These are phyloP conservation scores for Macroventuria anomochaeta DNA, from an alignment of 2,329 filamentous ascomycete species.

Conservation along the genomic window DNA sequence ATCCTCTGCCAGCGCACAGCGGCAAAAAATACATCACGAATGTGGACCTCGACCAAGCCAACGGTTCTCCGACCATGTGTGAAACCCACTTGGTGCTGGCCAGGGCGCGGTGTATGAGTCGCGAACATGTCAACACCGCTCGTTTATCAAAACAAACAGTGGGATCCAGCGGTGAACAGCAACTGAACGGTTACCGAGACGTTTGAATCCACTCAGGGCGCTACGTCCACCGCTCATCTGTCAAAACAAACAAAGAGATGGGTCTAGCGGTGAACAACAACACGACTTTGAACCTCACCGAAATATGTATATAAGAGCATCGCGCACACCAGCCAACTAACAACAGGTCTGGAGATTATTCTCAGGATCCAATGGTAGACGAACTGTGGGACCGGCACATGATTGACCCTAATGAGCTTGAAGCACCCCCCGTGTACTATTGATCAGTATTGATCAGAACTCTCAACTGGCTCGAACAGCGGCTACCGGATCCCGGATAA, in stretches of 20 bases:
- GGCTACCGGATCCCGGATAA: neutral
- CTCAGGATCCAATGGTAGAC: neutral
- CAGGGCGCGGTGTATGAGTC: slow-evolving; percentile 13
- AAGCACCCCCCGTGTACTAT: neutral
- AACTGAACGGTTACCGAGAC: slow-evolving; percentile 18
- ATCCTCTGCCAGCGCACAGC: slow-evolving; percentile 20
- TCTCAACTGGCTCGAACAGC: neutral
- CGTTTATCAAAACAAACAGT: slow-evolving; percentile 20
- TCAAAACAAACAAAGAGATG: slow-evolving; percentile 16
- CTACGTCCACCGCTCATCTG: slow-evolving; percentile 19
- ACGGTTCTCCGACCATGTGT: slow-evolving; percentile 15
- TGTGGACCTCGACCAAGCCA: slow-evolving; percentile 15
- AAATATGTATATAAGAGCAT: slow-evolving; percentile 9
- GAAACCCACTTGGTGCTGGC: slow-evolving; percentile 9
- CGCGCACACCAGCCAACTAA: neutral
- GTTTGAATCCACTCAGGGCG: slow-evolving; percentile 10
- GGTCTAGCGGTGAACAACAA: slow-evolving; percentile 16
- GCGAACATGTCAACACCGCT: slow-evolving; percentile 20
- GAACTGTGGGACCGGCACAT: neutral
- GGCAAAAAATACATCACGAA: slow-evolving; percentile 14
- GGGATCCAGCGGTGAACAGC: slow-evolving; percentile 20
- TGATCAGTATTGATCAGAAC: slow-evolving; percentile 4
- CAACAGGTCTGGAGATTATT: neutral
- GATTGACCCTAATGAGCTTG: neutral
- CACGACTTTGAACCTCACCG: slow-evolving; percentile 5